Conservation (phyloP, 345 rosid species). For the Iberis pinnata region DNA sequence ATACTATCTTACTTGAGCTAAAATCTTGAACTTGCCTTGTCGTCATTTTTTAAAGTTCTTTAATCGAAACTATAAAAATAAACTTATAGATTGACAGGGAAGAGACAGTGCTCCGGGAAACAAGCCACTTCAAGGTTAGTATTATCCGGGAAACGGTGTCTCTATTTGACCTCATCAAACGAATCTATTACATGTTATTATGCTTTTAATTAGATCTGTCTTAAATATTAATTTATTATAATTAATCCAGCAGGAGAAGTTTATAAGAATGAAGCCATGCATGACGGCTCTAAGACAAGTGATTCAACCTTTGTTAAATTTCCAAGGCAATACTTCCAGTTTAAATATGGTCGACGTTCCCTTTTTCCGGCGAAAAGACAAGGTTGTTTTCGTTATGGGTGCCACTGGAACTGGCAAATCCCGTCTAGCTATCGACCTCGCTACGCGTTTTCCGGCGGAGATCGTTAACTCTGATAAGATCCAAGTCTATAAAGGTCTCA, state of each 20-base stretch:
- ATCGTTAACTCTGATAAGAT: slow-evolving; percentile 81
- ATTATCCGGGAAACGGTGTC: slow-evolving; percentile 20
- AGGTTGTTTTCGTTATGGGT: slow-evolving; percentile 69
- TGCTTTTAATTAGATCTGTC: slow-evolving; percentile 26
- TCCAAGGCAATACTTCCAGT: no score
- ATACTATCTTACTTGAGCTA: no score
- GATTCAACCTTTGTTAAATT: slow-evolving; percentile 42
- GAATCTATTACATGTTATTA: slow-evolving; percentile 32
- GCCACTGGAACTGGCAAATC: slow-evolving; percentile 94
- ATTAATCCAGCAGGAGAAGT: slow-evolving; percentile 24
- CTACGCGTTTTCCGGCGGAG: slow-evolving; percentile 66
- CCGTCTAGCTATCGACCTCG: slow-evolving; percentile 72
- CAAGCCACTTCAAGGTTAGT: slow-evolving; percentile 34
- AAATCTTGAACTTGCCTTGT: no score
- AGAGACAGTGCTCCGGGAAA: slow-evolving; percentile 31
- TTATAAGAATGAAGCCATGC: slow-evolving; percentile 41
- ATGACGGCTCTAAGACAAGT: slow-evolving; percentile 40
- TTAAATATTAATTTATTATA: slow-evolving; percentile 6
- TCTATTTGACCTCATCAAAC: slow-evolving; percentile 16
- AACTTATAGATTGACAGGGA: slow-evolving; percentile 24
- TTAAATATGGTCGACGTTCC: slow-evolving; percentile 34
- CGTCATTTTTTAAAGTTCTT: not conserved
- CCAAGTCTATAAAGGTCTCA: slow-evolving; percentile 70
- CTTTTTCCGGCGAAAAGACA: slow-evolving; percentile 57
- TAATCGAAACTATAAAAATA: no score